Base-by-base conservation (phyloP, 1,284 basidiomycete species). In the Leccinum insolens region DNA sequence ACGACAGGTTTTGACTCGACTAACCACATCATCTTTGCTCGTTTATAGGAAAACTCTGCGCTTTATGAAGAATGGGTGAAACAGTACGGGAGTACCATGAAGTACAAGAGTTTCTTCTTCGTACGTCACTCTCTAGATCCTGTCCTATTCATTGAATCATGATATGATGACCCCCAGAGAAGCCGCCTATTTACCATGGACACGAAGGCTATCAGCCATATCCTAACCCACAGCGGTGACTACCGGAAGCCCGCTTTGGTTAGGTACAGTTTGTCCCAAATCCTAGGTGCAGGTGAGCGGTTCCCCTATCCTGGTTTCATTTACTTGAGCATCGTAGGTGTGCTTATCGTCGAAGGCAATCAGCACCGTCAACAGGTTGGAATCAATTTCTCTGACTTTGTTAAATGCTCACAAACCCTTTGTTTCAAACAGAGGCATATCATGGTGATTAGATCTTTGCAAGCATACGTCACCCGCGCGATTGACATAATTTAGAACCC, bases 11-110 rank as follows among this genome's bases (percentile, higher is more conserved):
- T 37, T 37, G 34, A 37, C 12, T 61, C 14, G 1, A 46, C 41
- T 62, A 8, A 62, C 11, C 15, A 22, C 31, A 61, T 44, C 9
- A 9, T 62, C 1, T n/a, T 28, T 39, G 7, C 25, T 17, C 14
- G 1, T 17, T 39, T 39, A 14, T 62, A 83, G 82, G 80, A 83
- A 65, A 80, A 79, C 69, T 70, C 65, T 1, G 25, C 41, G 5
- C 62, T 84, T 25, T 82, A 85, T 34, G 84, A 88, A 31, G 59
- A 68, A 73, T 92, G 90, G 90, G 75, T 82, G 0, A 72, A 80
- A 55, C 70, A 86, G 68, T 89, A 89, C 69, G 90, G 90, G 0
- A 75, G 70, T 6, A 86, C 84, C 0, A 71, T 90, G 62, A 82
- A 75, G 66, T 87, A 83, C 66, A 81, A 81, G 64, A 79, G 79